Evolutionary conservation across 495 filamentous ascomycete species (phyloP).

Genomic region (Trichoderma virens): DNA sequence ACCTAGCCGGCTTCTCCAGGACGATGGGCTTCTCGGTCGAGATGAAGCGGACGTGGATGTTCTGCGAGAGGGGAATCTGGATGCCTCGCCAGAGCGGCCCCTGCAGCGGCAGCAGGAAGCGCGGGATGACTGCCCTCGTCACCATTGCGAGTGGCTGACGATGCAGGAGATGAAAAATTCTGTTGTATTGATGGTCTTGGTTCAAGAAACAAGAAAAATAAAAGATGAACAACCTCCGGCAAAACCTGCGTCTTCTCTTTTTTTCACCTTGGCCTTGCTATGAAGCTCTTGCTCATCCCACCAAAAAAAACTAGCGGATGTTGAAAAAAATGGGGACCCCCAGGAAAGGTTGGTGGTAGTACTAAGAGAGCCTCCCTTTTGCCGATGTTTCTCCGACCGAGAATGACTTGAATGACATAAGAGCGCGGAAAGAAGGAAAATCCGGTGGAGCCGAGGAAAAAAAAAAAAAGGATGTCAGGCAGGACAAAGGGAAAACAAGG

Average conservation of each 20-base stretch:
- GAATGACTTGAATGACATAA: no score
- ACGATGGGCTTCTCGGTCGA: constrained; percentile 42
- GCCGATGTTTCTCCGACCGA: neutral
- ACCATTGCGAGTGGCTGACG: constrained; percentile 20
- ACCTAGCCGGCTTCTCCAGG: constrained; percentile 72
- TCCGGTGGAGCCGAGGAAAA: neutral
- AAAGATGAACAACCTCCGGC: neutral
- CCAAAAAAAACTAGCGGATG: constrained; percentile 4
- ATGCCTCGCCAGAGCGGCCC: constrained; percentile 37
- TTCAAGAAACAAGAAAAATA: neutral
- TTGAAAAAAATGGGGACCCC: constrained; percentile 7
- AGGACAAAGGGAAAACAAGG: neutral
- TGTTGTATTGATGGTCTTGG: neutral
- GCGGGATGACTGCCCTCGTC: constrained; percentile 37
- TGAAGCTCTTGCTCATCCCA: neutral
- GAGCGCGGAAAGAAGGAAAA: neutral
- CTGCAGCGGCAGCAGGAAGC: constrained; percentile 45
- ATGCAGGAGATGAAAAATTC: constrained; percentile 2
- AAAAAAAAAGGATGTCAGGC: neutral
- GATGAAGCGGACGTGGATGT: constrained; percentile 5
- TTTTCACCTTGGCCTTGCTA: neutral
- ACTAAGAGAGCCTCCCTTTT: neutral
- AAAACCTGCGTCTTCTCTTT: constrained; percentile 9
- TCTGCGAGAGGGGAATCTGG: constrained; percentile 9
- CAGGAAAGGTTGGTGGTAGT: neutral